These are phyloP conservation scores for Hanseniaspora pseudoguilliermondii DNA, from an alignment of 805 yeast genomes.

Conservation along the genomic window DNA sequence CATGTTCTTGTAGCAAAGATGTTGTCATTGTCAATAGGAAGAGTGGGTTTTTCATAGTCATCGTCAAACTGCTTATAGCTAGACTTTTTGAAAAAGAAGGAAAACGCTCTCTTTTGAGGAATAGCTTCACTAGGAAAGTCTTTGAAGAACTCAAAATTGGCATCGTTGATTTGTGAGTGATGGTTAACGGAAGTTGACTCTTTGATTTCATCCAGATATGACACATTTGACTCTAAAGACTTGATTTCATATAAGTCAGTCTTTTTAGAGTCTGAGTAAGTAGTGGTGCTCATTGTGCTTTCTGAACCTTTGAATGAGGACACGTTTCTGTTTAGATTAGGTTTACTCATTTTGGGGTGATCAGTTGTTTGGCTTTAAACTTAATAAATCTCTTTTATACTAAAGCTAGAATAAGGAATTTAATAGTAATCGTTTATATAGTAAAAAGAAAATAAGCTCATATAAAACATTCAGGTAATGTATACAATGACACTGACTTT, in stretches of 20 bases:
- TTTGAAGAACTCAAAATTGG: slow-evolving; percentile 1
- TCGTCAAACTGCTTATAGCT: neutral
- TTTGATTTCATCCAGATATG: neutral
- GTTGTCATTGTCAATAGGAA: slow-evolving; percentile 11
- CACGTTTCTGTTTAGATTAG: neutral
- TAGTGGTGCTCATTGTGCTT: neutral
- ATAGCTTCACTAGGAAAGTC: neutral
- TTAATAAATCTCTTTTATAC: neutral
- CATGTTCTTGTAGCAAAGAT: slow-evolving; percentile 2
- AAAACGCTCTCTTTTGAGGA: slow-evolving; percentile 7
- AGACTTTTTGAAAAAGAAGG: slow-evolving; percentile 1
- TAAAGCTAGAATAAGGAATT: too few species aligned
- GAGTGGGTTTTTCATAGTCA: neutral
- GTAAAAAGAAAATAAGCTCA: too few species aligned
- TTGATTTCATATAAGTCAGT: neutral
- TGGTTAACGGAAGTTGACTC: neutral
- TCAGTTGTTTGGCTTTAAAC: neutral
- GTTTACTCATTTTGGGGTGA: neutral
- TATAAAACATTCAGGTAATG: too few species aligned
- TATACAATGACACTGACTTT: too few species aligned
- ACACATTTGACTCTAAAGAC: neutral
- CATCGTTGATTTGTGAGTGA: neutral
- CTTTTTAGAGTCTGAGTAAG: neutral
- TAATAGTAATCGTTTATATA: too few species aligned
- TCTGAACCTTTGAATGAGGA: neutral